Conservation (phyloP, 2,329 filamentous ascomycete genomes). For the Alternaria novae-zelandiae region DNA sequence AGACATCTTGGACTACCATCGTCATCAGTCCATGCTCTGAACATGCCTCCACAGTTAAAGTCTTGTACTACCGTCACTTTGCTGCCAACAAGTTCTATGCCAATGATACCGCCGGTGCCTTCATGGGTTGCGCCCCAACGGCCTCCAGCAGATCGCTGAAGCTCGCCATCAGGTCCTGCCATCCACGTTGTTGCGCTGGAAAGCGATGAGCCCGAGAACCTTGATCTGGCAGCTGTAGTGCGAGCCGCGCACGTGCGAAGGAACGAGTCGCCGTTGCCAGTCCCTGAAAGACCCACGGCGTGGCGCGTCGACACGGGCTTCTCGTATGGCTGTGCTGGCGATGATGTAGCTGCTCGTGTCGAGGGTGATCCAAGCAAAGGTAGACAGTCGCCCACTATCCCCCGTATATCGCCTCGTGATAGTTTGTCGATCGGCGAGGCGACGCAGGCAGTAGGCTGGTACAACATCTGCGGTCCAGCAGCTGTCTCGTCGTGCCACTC, state of each 20-base stretch:
- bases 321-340: background rate
- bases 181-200: constrained; percentile 68
- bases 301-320: constrained; percentile 31
- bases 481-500: constrained; percentile 68
- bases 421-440: constrained; percentile 31
- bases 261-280: constrained; percentile 90
- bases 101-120: constrained; percentile 85
- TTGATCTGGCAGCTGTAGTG: constrained; percentile 74
- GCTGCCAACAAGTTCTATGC: constrained; percentile 68
- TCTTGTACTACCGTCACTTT: constrained; percentile 71
- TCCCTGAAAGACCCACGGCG: constrained; percentile 71
- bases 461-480: constrained; percentile 23
- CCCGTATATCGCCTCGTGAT: constrained; percentile 50
- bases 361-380: constrained; percentile 53
- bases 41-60: constrained; percentile 89
- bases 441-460: constrained; percentile 17
- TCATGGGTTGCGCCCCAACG: constrained; percentile 78
- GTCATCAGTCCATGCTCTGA: constrained; percentile 76
- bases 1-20: constrained; percentile 64
- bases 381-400: constrained; percentile 66
- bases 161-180: constrained; percentile 72
- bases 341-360: background rate
- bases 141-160: constrained; percentile 75
- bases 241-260: constrained; percentile 73
- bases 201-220: constrained; percentile 64